Evolutionary conservation across 805 yeast genomes (phyloP).

Genomic region (Teunomyces aglyptinius): DNA sequence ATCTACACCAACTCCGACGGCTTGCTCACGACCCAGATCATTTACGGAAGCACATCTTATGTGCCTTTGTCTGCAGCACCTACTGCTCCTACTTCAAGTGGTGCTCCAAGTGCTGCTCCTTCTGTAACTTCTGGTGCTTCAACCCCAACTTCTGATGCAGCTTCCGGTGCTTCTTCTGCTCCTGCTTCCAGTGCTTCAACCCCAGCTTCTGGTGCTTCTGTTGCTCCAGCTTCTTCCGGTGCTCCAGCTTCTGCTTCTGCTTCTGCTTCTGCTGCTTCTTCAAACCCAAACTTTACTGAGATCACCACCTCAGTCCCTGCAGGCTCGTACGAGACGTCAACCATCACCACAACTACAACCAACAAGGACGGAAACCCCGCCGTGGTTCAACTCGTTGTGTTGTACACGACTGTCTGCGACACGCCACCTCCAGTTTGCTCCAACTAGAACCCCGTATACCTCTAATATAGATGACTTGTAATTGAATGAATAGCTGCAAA

Average conservation of each 20-base stretch:
- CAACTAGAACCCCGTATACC: not conserved
- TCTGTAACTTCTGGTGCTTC: conserved; percentile 6
- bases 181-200: conserved; percentile 1
- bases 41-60: conserved; percentile 16
- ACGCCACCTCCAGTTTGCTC: conserved; percentile 1
- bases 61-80: not conserved
- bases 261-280: conserved; percentile 5
- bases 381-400: conserved; percentile 9
- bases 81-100: conserved; percentile 5
- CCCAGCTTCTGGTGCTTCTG: not conserved
- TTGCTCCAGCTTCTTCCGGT: conserved; percentile 4
- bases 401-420: conserved; percentile 9
- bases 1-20: conserved; percentile 31
- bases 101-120: conserved; percentile 7
- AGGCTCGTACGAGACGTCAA: conserved; percentile 10
- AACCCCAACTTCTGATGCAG: not conserved
- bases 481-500: not conserved
- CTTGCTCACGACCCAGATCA: conserved; percentile 26
- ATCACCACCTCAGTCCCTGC: conserved; percentile 6
- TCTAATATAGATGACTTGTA: conserved; percentile 1
- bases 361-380: conserved; percentile 7
- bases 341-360: conserved; percentile 8
- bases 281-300: conserved; percentile 5
- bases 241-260: conserved; percentile 6
- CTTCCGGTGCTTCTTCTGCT: not conserved